These are phyloP conservation scores for Musa schizocarpa DNA, from an alignment of 176 grass and related monocot species.

Conservation along the genomic window DNA sequence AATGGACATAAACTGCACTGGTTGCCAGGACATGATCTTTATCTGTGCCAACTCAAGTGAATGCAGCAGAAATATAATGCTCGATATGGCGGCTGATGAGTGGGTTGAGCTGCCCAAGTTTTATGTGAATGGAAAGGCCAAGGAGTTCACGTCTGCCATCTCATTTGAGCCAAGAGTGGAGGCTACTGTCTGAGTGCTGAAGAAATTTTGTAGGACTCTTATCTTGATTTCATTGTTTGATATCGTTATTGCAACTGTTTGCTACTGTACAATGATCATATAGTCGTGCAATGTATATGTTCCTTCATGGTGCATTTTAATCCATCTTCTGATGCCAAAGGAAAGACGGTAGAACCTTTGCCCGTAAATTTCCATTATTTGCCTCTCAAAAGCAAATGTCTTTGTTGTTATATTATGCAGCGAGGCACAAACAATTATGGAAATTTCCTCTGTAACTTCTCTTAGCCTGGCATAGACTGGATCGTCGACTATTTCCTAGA, in stretches of 20 bases:
- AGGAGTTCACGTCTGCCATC: conserved; percentile 73
- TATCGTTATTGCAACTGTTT: conserved; percentile 15
- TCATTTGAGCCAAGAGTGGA: conserved; percentile 91
- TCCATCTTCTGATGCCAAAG: not conserved
- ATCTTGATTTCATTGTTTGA: conserved; percentile 19
- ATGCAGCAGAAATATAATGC: conserved; percentile 45
- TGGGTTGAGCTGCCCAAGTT: conserved; percentile 59
- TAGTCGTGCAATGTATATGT: not conserved
- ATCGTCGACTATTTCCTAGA: not conserved
- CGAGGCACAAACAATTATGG: not conserved
- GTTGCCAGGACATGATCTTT: conserved; percentile 45
- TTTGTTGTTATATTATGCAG: not conserved
- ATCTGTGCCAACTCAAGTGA: conserved; percentile 59
- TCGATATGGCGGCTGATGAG: conserved; percentile 34
- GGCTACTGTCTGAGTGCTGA: conserved; percentile 32
- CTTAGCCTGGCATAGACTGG: no score
- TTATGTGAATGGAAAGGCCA: conserved; percentile 16
- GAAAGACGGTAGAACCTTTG: not conserved
- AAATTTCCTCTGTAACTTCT: not conserved
- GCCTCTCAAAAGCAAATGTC: not conserved
- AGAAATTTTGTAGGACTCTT: not conserved
- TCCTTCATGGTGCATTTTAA: not conserved
- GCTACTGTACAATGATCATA: not conserved
- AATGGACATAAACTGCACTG: conserved; percentile 76
- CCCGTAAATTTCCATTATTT: not conserved